Evolutionary conservation across 768 basidiomycete species (phyloP).

Genomic region (Favolaschia claudopus): DNA sequence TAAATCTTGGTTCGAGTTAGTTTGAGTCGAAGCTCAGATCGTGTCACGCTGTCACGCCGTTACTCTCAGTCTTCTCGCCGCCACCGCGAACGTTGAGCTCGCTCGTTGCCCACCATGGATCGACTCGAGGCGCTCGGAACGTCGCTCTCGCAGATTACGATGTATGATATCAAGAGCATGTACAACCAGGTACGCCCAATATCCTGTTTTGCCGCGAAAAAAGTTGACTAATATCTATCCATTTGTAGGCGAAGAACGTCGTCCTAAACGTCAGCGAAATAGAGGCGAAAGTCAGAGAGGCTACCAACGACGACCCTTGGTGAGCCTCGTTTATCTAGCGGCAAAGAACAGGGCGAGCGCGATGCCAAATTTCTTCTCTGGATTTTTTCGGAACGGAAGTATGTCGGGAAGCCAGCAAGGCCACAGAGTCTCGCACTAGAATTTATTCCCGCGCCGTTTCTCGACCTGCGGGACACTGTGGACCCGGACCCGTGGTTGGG

Average conservation of each 20-base stretch:
- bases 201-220: no score
- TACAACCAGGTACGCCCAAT: conserved; percentile 87
- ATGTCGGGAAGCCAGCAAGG: no score
- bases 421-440: no score
- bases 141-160: conserved; percentile 80
- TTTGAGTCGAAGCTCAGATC: no score
- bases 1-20: no score
- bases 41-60: no score
- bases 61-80: neutral
- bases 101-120: conserved; percentile 62
- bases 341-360: no score
- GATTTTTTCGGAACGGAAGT: no score
- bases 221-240: conserved; percentile 10
- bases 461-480: no score
- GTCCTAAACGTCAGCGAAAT: conserved; percentile 97
- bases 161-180: conserved; percentile 95
- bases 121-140: conserved; percentile 77
- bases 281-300: conserved; percentile 96
- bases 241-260: conserved; percentile 86
- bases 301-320: conserved; percentile 99
- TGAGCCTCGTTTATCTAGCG: conserved; percentile 44
- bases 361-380: no score
- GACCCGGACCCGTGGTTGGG: no score
- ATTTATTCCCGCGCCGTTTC: no score
- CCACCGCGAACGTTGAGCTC: neutral